A percentile compares a stretch with the other conserved stretches of the same genome.
phyloP scores from a whole-genome alignment of 805 yeast species.

The Millerozyma miso region DNA sequence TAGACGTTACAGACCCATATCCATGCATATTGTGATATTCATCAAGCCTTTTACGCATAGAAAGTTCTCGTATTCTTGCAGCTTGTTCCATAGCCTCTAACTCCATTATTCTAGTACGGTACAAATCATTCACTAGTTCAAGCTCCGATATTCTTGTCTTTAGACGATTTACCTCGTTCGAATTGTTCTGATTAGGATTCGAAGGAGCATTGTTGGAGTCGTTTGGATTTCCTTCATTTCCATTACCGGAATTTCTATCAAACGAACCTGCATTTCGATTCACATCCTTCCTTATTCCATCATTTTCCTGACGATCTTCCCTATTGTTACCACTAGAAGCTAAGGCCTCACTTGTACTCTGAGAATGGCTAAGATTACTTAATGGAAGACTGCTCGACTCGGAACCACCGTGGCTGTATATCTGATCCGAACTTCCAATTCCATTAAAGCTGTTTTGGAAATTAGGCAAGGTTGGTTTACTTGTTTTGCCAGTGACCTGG shows the following conservation, averaged over 20 bases:
- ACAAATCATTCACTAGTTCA: conserved; percentile 85
- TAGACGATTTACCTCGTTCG: conserved; percentile 39
- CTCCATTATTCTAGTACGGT: conserved; percentile 77
- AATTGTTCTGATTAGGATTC: conserved; percentile 1
- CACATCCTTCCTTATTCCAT: conserved; percentile 6
- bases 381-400: neutral
- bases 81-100: conserved; percentile 67
- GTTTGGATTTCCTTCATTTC: conserved; percentile 10
- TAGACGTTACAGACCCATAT: conserved; percentile 14
- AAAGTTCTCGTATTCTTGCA: conserved; percentile 45
- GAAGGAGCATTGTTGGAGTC: conserved; percentile 4
- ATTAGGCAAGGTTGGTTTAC: conserved; percentile 22
- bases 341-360: conserved; percentile 1
- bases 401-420: neutral
- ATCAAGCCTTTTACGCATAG: conserved; percentile 47
- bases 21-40: conserved; percentile 34
- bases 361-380: neutral
- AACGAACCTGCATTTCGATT: neutral
- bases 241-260: conserved; percentile 1
- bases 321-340: conserved; percentile 2
- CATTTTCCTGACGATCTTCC: conserved; percentile 7
- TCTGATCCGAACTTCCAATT: neutral
- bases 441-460: conserved; percentile 15
- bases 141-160: conserved; percentile 81
- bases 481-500: conserved; percentile 13